phyloP scores from a whole-genome alignment of 305 asterid genomes.

The Plantago coronopus region DNA sequence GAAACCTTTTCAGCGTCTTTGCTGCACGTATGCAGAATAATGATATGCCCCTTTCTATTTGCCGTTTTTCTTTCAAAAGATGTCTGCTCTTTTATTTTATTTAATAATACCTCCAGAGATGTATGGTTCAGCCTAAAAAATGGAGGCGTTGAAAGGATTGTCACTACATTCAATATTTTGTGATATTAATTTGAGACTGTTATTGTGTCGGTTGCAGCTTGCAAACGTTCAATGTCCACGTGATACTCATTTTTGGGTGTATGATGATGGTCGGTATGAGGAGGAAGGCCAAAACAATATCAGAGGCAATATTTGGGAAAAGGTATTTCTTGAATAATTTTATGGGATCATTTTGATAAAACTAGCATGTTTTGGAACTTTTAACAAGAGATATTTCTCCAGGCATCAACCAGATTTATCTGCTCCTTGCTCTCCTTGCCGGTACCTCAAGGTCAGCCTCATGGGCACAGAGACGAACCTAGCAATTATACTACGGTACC shows the following conservation, averaged over 20 bases:
- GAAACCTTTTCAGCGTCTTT: no score
- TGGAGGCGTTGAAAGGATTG: not conserved
- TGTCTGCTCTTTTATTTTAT: no score
- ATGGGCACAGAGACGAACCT: slow-evolving; percentile 12
- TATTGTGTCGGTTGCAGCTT: slow-evolving; percentile 35
- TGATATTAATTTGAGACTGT: slow-evolving; percentile 17
- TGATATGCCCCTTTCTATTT: no score
- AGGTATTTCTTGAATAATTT: slow-evolving; percentile 40
- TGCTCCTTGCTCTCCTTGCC: slow-evolving; percentile 70
- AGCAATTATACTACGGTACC: slow-evolving; percentile 19
- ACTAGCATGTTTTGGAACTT: slow-evolving; percentile 1
- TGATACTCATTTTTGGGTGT: slow-evolving; percentile 77
- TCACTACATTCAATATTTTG: not conserved
- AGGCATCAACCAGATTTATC: slow-evolving; percentile 65
- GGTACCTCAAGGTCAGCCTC: slow-evolving; percentile 42
- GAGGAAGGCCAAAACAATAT: slow-evolving; percentile 92
- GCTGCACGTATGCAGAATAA: no score
- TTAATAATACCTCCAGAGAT: no score
- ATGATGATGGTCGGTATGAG: slow-evolving; percentile 81
- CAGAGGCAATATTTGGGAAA: slow-evolving; percentile 75
- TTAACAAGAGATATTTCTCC: slow-evolving; percentile 19
- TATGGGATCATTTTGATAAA: slow-evolving; percentile 8
- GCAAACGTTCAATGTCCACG: slow-evolving; percentile 78
- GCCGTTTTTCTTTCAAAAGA: no score
- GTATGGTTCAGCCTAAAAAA: no score